Evolutionary conservation across 495 filamentous ascomycete genomes (phyloP), one percentile per base, ranked within the genome.

Genomic region (Penicillium bovifimosum): DNA sequence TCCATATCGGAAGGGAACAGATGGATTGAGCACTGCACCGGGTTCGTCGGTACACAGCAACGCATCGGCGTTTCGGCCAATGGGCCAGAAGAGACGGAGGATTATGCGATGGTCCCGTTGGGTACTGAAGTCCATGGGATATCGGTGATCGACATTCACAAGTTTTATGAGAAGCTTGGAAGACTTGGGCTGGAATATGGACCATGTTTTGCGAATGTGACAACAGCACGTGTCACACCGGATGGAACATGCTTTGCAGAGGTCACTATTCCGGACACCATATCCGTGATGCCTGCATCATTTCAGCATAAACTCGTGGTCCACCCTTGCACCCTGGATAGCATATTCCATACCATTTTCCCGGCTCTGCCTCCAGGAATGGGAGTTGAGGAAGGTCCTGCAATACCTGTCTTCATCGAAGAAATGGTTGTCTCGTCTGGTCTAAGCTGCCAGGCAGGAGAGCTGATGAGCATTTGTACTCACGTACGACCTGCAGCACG

Each of bases 321-420:
- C 6, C 77, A 80, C 31, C 77, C 78, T 5, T 65, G 72, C 8
- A 63, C 68, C 1, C 42, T 80, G 6, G 78, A 80, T 41, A 66
- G 62, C 28, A 60, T 79, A 38, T 61, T 81, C 3, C 77, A 81
- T 14, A 39, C 56, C 0, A 31, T 64, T 5, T 65, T 68, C 47
- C 52, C 61, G 3, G 58, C 52, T 26, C 29, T 66, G 9, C 39
- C 56, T 0, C 29, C 38, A 1, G 32, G n/a, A 2, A 47, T 50
- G 18, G 41, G 39, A 3, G 5, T 58, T 4, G 36, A 48, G 9
- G 49, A 54, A 1, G 55, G 57, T 6, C 60, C 69, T 2, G n/a
- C 52, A 3, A 46, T 72, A 8, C 71, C 71, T 18, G 55, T 70
- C 1, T 62, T 48, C 0, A 47, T 71, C 16, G 54, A 64, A 10